A percentile compares a stretch with the other conserved stretches of the same genome.
Evolutionary conservation across 345 rosid genomes (phyloP).

Genomic region (Hevea brasiliensis): DNA sequence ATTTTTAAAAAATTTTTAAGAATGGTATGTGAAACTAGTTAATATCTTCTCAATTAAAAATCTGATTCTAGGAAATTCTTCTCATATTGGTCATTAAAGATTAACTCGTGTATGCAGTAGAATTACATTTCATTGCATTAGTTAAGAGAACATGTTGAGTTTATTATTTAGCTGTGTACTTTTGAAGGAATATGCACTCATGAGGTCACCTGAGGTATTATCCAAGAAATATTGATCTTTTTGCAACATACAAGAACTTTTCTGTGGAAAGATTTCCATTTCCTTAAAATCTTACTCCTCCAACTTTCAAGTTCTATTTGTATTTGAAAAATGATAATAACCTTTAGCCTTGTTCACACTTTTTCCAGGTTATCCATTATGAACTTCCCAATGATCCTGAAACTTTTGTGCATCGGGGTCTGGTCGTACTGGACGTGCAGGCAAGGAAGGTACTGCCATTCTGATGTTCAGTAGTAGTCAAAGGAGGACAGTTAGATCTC

Average conservation of each 20-base stretch:
- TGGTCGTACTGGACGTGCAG: conserved; percentile 99
- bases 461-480: conserved; percentile 81
- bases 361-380: conserved; percentile 79
- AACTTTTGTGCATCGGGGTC: conserved; percentile 98
- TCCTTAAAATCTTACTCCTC: not conserved
- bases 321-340: conserved; percentile 9
- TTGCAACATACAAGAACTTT: not conserved
- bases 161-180: not conserved
- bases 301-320: not conserved
- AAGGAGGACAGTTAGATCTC: conserved; percentile 81
- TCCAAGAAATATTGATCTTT: not conserved
- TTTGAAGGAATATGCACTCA: not conserved
- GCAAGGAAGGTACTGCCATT: conserved; percentile 93
- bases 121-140: not conserved
- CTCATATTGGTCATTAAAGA: not conserved
- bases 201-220: too few relatives aligned
- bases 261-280: not conserved
- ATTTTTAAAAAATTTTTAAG: not conserved
- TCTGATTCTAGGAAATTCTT: not conserved
- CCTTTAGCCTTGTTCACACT: conserved; percentile 14
- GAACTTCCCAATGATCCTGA: conserved; percentile 98
- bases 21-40: not conserved
- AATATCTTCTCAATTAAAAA: not conserved
- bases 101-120: not conserved
- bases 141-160: not conserved